Conservation (phyloP, 768 basidiomycete species). For the Termitomyces sp. region DNA sequence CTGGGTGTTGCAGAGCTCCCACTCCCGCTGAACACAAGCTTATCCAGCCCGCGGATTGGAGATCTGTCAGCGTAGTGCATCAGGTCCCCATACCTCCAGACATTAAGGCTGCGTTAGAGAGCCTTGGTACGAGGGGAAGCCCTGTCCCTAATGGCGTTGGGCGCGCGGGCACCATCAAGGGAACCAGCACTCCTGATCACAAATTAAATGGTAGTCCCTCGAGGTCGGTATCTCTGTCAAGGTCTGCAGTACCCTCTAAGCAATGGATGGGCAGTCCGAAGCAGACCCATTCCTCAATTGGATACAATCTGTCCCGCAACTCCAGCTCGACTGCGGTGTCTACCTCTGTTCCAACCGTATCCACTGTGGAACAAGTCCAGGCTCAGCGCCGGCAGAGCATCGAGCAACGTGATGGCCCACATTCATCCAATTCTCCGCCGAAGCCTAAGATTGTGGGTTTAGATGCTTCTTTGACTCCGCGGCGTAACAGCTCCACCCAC, state of each 20-base stretch:
- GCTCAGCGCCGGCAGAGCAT: constrained; percentile 46
- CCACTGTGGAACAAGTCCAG: constrained; percentile 41
- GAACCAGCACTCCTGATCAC: constrained; percentile 36
- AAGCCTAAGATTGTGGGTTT: constrained; percentile 58
- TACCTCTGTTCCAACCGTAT: constrained; percentile 44
- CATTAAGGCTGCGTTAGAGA: constrained; percentile 65
- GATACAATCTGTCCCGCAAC: constrained; percentile 35
- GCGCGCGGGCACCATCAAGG: constrained; percentile 27
- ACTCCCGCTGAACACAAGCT: constrained; percentile 51
- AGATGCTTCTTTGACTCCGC: constrained; percentile 40
- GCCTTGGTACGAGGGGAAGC: constrained; percentile 38
- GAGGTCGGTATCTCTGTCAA: constrained; percentile 30
- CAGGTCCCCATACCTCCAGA: constrained; percentile 70
- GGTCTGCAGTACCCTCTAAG: constrained; percentile 34
- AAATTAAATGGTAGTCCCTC: constrained; percentile 42
- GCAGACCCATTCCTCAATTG: constrained; percentile 36
- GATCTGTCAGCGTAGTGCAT: constrained; percentile 72
- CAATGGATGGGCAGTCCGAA: constrained; percentile 56
- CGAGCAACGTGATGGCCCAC: constrained; percentile 48
- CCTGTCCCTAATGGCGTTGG: constrained; percentile 27
- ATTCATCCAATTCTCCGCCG: constrained; percentile 60
- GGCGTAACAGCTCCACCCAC: constrained; percentile 35
- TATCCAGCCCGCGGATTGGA: constrained; percentile 78
- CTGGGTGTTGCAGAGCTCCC: constrained; percentile 86
- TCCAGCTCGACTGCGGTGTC: constrained; percentile 38